Conservation (phyloP, 2,329 filamentous ascomycete species). For the Sporothrix pseudoabietina region DNA sequence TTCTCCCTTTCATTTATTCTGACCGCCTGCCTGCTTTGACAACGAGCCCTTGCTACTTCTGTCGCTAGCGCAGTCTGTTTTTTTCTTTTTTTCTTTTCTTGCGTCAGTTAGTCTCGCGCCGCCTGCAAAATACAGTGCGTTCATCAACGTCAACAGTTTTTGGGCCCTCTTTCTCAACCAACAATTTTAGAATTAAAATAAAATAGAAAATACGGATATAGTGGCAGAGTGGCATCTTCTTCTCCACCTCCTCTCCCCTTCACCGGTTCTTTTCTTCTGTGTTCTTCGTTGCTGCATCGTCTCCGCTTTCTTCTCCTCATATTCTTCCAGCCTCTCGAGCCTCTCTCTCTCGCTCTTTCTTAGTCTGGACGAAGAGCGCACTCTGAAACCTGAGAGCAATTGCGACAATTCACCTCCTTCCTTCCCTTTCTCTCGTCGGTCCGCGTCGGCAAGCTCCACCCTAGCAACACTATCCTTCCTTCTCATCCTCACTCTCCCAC, state of each 20-base stretch:
- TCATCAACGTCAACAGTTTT: slow-evolving; percentile 29
- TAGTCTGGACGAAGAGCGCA: background rate
- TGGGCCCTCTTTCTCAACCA: background rate
- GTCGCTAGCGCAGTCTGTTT: background rate
- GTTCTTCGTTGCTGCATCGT: background rate
- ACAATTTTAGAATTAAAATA: background rate
- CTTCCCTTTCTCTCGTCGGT: background rate
- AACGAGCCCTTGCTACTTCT: slow-evolving; percentile 1
- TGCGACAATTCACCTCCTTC: slow-evolving; percentile 4
- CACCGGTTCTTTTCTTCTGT: slow-evolving; percentile 3
- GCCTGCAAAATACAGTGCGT: slow-evolving; percentile 5
- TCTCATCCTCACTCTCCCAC: background rate
- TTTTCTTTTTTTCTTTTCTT: slow-evolving; percentile 19
- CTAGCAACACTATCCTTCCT: background rate
- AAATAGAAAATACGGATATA: slow-evolving; percentile 14
- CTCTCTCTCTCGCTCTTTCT: background rate
- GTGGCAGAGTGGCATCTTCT: slow-evolving; percentile 14
- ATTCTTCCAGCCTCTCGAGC: background rate
- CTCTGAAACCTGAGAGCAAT: slow-evolving; percentile 8
- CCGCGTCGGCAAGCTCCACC: slow-evolving; percentile 19
- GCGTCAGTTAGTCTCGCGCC: slow-evolving; percentile 16
- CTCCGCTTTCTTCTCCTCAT: background rate
- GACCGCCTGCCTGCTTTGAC: background rate
- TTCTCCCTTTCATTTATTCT: background rate
- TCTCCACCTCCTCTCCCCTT: background rate